Evolutionary conservation across 2,329 filamentous ascomycete species (phyloP).

Genomic region (Phoma sp.): DNA sequence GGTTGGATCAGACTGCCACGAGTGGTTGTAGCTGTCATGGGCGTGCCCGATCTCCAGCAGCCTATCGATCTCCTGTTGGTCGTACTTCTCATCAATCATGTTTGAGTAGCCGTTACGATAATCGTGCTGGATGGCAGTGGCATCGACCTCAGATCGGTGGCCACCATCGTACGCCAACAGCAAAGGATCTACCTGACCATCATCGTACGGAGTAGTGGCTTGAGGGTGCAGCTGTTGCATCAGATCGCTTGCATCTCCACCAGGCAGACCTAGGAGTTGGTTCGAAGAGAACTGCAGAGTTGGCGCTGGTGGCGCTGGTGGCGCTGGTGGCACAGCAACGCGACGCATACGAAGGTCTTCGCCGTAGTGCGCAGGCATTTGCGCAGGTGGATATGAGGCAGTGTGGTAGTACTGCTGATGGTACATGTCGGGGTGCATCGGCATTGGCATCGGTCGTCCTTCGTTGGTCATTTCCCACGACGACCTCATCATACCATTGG

Average conservation of each 20-base stretch:
- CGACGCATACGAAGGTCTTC: slow-evolving; percentile 53
- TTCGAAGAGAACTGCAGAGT: slow-evolving; percentile 40
- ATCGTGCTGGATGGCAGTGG: slow-evolving; percentile 28
- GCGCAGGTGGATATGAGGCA: slow-evolving; percentile 51
- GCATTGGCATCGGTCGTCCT: slow-evolving; percentile 54
- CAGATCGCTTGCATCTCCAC: slow-evolving; percentile 47
- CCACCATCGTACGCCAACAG: slow-evolving; percentile 46
- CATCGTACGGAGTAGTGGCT: slow-evolving; percentile 39
- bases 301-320: slow-evolving; percentile 29
- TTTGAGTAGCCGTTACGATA: slow-evolving; percentile 40
- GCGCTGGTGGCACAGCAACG: slow-evolving; percentile 29
- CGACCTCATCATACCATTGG: slow-evolving; percentile 50
- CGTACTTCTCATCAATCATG: slow-evolving; percentile 39
- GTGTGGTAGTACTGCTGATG: slow-evolving; percentile 61
- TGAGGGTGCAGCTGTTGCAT: slow-evolving; percentile 43
- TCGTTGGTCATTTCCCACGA: slow-evolving; percentile 61
- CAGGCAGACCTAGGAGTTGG: slow-evolving; percentile 47
- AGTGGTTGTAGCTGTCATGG: slow-evolving; percentile 38
- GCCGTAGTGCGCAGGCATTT: slow-evolving; percentile 29
- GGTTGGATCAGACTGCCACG: slow-evolving; percentile 46
- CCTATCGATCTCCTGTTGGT: slow-evolving; percentile 37
- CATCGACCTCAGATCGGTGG: slow-evolving; percentile 28
- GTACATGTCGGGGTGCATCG: slow-evolving; percentile 48
- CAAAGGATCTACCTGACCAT: slow-evolving; percentile 50
- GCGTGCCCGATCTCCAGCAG: slow-evolving; percentile 28